phyloP scores from a whole-genome alignment of 2,329 filamentous ascomycete species.

The Colletotrichum sansevieriae region DNA sequence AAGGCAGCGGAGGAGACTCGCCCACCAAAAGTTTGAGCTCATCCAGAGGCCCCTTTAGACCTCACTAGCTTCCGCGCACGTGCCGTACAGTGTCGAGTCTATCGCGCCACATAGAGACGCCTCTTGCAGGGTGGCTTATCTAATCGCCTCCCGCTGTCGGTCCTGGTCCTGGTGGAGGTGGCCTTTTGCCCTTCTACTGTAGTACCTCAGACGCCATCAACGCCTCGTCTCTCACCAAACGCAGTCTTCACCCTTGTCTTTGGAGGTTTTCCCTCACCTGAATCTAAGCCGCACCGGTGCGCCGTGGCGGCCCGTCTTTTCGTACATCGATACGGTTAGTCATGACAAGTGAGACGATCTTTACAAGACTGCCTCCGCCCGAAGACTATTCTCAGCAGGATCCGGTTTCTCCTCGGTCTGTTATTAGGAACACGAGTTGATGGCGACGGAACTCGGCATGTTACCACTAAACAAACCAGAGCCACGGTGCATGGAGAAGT shows the following conservation, averaged over 20 bases:
- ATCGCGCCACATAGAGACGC: conserved; percentile 1
- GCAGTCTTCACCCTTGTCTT: neutral
- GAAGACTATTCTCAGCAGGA: neutral
- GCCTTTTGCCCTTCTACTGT: neutral
- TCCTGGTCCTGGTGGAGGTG: neutral
- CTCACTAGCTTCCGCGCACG: conserved; percentile 16
- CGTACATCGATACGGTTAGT: conserved; percentile 4
- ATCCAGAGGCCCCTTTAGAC: conserved; percentile 13
- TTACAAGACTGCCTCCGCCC: neutral
- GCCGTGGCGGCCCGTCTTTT: conserved; percentile 26
- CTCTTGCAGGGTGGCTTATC: conserved; percentile 2
- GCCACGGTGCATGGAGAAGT: neutral
- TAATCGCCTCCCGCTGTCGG: conserved; percentile 7
- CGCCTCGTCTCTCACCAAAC: neutral
- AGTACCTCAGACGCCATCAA: neutral
- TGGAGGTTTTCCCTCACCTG: conserved; percentile 13
- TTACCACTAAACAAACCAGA: neutral
- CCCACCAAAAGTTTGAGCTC: conserved; percentile 32
- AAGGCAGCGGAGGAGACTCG: neutral
- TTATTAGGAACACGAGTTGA: neutral
- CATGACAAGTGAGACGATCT: neutral
- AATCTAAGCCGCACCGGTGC: conserved; percentile 22
- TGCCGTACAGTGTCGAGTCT: conserved; percentile 25
- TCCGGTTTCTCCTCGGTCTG: too few relatives aligned
- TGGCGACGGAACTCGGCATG: neutral